A percentile compares a stretch with the other conserved stretches of the same genome.
Evolutionary conservation across 352 stramenopile species (phyloP).

Genomic region (Pythium pyrilobum): DNA sequence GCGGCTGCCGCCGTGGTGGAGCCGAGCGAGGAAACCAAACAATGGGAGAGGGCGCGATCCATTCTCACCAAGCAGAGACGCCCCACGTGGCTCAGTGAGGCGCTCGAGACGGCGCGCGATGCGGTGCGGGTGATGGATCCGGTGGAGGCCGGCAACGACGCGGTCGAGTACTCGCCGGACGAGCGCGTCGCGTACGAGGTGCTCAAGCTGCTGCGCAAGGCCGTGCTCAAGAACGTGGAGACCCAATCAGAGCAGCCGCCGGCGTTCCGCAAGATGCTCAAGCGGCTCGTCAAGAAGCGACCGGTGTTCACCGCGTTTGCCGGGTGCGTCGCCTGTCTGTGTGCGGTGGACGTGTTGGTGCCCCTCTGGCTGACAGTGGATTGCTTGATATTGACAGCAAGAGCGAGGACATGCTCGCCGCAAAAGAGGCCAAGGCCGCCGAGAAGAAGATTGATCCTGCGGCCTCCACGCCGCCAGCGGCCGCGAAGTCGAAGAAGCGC

Average conservation of each 20-base stretch:
- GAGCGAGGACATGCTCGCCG: not conserved
- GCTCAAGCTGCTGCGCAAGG: conserved; percentile 15
- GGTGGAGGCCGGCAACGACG: not conserved
- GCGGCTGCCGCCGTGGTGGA: too few relatives aligned
- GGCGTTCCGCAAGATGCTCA: conserved; percentile 7
- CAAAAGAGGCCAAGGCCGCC: not conserved
- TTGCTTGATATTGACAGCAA: too few relatives aligned
- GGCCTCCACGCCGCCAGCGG: not conserved
- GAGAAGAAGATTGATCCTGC: not conserved
- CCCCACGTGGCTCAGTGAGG: conserved; percentile 10
- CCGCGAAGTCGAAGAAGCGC: conserved; percentile 15
- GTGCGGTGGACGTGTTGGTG: too few relatives aligned
- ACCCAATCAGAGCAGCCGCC: not conserved
- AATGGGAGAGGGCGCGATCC: not conserved
- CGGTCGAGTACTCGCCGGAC: not conserved
- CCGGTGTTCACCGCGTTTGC: conserved; percentile 2
- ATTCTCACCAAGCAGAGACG: conserved; percentile 12
- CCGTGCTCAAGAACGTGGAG: conserved; percentile 7
- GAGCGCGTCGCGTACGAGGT: conserved; percentile 3
- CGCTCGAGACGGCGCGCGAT: conserved; percentile 7
- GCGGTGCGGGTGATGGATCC: not conserved
- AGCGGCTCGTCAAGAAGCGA: conserved; percentile 11
- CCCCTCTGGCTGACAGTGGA: too few relatives aligned
- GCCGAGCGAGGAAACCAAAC: not conserved
- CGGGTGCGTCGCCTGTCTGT: conserved; percentile 18